Evolutionary conservation across 192 early-diverging fungal species (phyloP).

Genomic region (Podila epigama): DNA sequence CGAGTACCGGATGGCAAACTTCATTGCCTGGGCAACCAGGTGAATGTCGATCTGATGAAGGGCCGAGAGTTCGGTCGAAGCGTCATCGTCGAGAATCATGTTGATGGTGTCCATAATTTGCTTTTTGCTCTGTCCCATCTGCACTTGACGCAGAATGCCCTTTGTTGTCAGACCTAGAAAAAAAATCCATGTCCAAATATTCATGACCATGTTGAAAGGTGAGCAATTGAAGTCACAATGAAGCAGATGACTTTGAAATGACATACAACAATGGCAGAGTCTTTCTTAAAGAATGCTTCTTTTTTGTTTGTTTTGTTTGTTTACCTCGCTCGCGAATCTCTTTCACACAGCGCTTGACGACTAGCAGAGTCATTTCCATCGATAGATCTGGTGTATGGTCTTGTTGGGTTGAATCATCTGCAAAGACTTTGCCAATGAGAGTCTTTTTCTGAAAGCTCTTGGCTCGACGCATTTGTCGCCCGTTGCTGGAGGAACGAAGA

Average conservation of each 20-base stretch:
- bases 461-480: slow-evolving; percentile 10
- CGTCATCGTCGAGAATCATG: slow-evolving; percentile 44
- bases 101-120: slow-evolving; percentile 30
- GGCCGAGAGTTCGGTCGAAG: slow-evolving; percentile 36
- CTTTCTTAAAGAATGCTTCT: neutral
- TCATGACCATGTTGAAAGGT: neutral
- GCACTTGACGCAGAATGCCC: slow-evolving; percentile 41
- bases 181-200: neutral
- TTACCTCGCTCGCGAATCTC: slow-evolving; percentile 47
- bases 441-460: slow-evolving; percentile 38
- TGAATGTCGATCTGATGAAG: slow-evolving; percentile 40
- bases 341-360: slow-evolving; percentile 43
- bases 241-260: neutral
- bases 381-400: slow-evolving; percentile 24
- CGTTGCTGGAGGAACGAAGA: slow-evolving; percentile 23
- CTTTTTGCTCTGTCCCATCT: slow-evolving; percentile 28
- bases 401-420: neutral
- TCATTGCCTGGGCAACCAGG: slow-evolving; percentile 47
- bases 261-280: neutral
- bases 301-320: neutral
- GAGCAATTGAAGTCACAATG: neutral
- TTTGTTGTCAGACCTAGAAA: slow-evolving; percentile 37
- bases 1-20: slow-evolving; percentile 39
- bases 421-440: slow-evolving; percentile 33
- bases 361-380: slow-evolving; percentile 37